Base-by-base conservation (phyloP, 495 filamentous ascomycete genomes). In the Penicillium crystallinum region DNA sequence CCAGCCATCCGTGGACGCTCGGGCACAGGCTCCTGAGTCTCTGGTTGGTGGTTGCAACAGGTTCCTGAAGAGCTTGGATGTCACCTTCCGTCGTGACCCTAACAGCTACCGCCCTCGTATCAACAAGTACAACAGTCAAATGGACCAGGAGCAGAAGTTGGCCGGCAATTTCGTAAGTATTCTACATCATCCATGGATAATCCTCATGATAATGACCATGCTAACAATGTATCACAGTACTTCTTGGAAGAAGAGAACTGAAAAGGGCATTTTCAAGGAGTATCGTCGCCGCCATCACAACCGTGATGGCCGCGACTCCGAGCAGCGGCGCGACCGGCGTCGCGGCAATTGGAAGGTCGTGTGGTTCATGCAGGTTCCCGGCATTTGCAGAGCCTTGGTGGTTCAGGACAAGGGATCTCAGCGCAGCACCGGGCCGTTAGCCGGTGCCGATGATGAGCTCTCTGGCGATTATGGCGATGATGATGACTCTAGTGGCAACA, bases 21-120 rank as follows among this genome's bases (percentile, higher is more conserved):
- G 81, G 42, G 93, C 93, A 38, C 96, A 96, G 70, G 74, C 79
- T 42, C 95, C 93, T 19, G 90, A 97, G 74, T 90, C 87, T 49
- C 77, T 97, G 38, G 82, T 98, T 59, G 95, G 90, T 31, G 95
- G 93, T 53, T 98, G 95, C 81, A 98, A 98, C 79, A 81, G 80
- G 54, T 97, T 98, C 81, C 72, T 98, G 64, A 87, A 92, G 81
- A 96, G 86, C 66, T 75, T 98, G 48, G 90, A 97, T 63, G 93
- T 97, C 57, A 97, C 93, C 14, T 98, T 97, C 84, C 89, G 95
- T 62, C 90, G 95, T 59, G 95, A 97, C 67, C 92, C 95, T 53
- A 95, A 87, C 72, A 96, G 91, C 61, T 98, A 82, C 77, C 82
- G 93, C 29, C 93, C 95, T 36, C 88, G 95, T 69, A 98, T 98